These are phyloP conservation scores for Leccinum rimulosum DNA, from an alignment of 768 basidiomycete genomes.

Conservation along the genomic window DNA sequence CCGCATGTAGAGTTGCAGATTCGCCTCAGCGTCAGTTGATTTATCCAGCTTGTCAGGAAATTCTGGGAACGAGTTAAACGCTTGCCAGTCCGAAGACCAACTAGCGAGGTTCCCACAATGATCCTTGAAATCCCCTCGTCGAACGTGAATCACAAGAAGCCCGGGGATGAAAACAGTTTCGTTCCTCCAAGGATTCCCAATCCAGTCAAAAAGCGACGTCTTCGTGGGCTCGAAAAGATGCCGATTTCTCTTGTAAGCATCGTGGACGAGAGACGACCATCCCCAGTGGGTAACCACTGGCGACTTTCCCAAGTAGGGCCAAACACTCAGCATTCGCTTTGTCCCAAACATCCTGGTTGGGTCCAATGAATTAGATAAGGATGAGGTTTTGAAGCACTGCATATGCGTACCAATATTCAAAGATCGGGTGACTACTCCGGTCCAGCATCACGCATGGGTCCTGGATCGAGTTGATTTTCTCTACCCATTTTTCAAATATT, in stretches of 20 bases:
- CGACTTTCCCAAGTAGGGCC: conserved; percentile 32
- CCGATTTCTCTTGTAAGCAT: conserved; percentile 32
- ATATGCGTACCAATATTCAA: conserved; percentile 36
- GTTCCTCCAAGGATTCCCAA: background rate
- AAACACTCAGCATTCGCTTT: conserved; percentile 34
- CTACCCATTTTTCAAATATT: conserved; percentile 39
- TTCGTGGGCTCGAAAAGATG: conserved; percentile 20
- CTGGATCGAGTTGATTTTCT: conserved; percentile 32
- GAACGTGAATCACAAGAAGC: conserved; percentile 49
- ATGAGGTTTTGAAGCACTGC: background rate
- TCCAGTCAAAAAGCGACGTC: background rate
- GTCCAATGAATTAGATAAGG: background rate
- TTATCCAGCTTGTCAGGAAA: conserved; percentile 38
- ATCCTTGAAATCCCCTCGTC: conserved; percentile 47
- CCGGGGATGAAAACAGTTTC: conserved; percentile 32
- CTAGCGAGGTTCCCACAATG: conserved; percentile 43
- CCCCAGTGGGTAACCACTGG: conserved; percentile 36
- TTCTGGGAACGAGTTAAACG: conserved; percentile 45
- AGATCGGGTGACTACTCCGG: conserved; percentile 26
- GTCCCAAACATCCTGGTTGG: conserved; percentile 34
- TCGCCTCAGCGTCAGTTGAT: conserved; percentile 27
- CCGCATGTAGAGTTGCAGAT: conserved; percentile 26
- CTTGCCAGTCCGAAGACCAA: conserved; percentile 38
- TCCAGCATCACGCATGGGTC: conserved; percentile 41
- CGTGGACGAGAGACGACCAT: conserved; percentile 37